Base-by-base conservation (phyloP, 805 yeast genomes). In the Wickerhamomyces chaumierensis region DNA sequence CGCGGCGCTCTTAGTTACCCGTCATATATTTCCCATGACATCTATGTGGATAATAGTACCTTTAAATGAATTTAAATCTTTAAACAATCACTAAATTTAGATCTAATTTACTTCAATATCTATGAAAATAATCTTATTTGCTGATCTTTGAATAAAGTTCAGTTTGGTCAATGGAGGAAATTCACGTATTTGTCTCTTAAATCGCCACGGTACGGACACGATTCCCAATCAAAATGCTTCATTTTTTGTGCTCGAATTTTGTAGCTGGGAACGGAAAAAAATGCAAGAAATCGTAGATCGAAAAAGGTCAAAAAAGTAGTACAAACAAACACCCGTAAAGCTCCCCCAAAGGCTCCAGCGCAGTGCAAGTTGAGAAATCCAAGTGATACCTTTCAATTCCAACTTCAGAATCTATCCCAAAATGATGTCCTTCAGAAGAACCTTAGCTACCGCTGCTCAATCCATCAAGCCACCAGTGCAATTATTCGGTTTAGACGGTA, bases 401-500 rank as follows among this genome's bases (percentile, higher is more conserved):
- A n/a, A n/a, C n/a, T 13, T 25, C 29, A 25, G 29, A 25, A 25
- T 11, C 29, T 25, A 7, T 25, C 9, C 4, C 29, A 25, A 7
- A 25, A 25, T 25, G 29, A 40, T 40, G 37, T 18, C 40, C 35
- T 42, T 43, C 45, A 46, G 39, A 41, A 81, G 88, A 68, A 66
- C 80, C 41, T 61, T 81, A 69, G 90, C 94, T 56, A 65, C 88
- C 42, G 81, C 84, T 51, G 62, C 78, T 55, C 65, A 69, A 56
- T 43, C 73, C 42, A 74, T 73, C 56, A 80, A 78, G 64, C 87
- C 94, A 39, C 96, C 97, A 41, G 83, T 90, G 47, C 95, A 87
- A 73, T 73, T 90, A 61, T 90, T 75, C 57, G 97, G 97, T 48
- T 68, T 90, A 51, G 96, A 88, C 52, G 98, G 97, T 59, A 87